Evolutionary conservation across 306 rosid species (phyloP).

Genomic region (Cicer bijugum): DNA sequence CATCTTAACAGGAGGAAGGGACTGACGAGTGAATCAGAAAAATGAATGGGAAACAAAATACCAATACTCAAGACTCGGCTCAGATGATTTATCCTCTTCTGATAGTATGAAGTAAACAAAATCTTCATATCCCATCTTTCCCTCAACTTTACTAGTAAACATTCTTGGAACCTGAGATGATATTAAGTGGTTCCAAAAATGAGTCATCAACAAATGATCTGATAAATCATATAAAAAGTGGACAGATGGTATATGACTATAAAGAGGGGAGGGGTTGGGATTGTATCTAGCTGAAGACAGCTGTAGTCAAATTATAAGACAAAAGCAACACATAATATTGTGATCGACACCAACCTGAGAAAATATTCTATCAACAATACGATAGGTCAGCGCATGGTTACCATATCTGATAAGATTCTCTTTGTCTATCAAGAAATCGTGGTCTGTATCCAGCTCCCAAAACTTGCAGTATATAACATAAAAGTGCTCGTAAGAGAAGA

Average conservation of each 20-base stretch:
- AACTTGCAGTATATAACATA: conserved; percentile 99
- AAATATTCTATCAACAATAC: conserved; percentile 98
- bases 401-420: conserved; percentile 99
- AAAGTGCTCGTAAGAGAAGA: conserved; percentile 97
- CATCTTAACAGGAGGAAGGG: background rate
- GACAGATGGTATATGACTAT: background rate
- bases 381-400: conserved; percentile 96
- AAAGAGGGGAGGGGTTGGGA: conserved; percentile 10
- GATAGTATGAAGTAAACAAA: conserved; percentile 97
- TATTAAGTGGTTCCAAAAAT: conserved; percentile 33
- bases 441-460: conserved; percentile 99
- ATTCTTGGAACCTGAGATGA: conserved; percentile 83
- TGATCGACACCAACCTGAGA: conserved; percentile 78
- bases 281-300: conserved; percentile 33
- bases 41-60: conserved; percentile 51
- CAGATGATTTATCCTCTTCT: conserved; percentile 97
- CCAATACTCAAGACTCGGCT: conserved; percentile 98
- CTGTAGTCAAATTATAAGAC: conserved; percentile 35
- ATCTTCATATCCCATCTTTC: conserved; percentile 99
- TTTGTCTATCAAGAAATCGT: conserved; percentile 95
- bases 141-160: conserved; percentile 91
- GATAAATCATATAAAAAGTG: conserved; percentile 28
- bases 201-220: conserved; percentile 43
- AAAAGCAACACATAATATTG: conserved; percentile 37
- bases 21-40: conserved; percentile 18